phyloP scores from a whole-genome alignment of 2,329 filamentous ascomycete species.

The Hymenotorrendiella dingleyae region DNA sequence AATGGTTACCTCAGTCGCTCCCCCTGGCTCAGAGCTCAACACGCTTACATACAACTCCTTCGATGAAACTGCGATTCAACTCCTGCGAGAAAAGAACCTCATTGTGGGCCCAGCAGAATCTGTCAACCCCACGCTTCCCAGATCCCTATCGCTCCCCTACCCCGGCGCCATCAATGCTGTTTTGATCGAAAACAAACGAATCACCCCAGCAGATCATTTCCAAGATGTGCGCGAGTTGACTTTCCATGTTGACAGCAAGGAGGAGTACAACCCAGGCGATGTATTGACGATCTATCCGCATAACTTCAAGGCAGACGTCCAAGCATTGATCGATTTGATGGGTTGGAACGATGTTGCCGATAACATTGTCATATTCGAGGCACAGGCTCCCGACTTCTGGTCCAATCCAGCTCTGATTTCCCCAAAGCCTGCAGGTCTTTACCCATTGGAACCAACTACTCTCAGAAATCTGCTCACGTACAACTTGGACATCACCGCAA shows the following conservation, averaged over 20 bases:
- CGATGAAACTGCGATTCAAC: too few relatives aligned
- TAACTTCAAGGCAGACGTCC: conserved; percentile 78
- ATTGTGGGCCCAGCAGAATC: conserved; percentile 5
- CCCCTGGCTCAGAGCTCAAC: too few relatives aligned
- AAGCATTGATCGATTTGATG: conserved; percentile 72
- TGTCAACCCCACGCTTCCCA: conserved; percentile 3
- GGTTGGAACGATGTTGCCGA: conserved; percentile 72
- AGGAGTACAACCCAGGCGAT: conserved; percentile 62
- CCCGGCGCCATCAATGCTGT: conserved; percentile 22
- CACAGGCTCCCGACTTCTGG: conserved; percentile 23
- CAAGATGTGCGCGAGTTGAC: conserved; percentile 86
- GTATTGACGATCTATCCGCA: conserved; percentile 79
- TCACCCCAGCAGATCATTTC: conserved; percentile 76
- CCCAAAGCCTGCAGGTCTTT: conserved; percentile 32
- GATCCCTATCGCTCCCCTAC: conserved; percentile 11
- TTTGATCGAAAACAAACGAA: conserved; percentile 59
- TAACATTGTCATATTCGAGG: conserved; percentile 49
- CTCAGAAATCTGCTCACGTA: conserved; percentile 72
- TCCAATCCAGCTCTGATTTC: conserved; percentile 27
- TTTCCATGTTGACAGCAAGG: conserved; percentile 44
- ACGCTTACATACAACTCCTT: too few relatives aligned
- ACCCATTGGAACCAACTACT: conserved; percentile 35
- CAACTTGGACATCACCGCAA: conserved; percentile 82
- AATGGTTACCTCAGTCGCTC: too few relatives aligned
- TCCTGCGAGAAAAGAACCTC: neutral